A percentile compares a stretch with the other conserved stretches of the same genome.
Conservation (phyloP, 441 rosid genomes). For the Rhodomyrtus psidioides region DNA sequence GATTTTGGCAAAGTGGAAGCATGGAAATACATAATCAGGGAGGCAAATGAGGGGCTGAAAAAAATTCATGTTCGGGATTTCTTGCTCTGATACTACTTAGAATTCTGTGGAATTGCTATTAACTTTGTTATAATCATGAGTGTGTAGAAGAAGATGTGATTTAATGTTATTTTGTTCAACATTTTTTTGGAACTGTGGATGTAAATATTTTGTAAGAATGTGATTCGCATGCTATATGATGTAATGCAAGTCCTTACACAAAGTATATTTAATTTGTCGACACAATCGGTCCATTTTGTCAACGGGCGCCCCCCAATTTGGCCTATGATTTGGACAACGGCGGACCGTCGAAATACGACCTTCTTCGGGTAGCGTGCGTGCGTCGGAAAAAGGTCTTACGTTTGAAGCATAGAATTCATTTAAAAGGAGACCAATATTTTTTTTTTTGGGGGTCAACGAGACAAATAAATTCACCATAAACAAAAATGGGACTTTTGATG, state of each 20-base stretch:
- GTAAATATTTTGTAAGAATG: too few relatives aligned
- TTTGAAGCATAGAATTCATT: background rate
- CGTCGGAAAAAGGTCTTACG: too few relatives aligned
- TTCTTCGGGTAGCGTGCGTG: too few relatives aligned
- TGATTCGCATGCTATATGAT: too few relatives aligned
- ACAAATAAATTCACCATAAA: too few relatives aligned
- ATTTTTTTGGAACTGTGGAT: background rate
- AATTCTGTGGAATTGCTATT: background rate
- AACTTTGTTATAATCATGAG: background rate
- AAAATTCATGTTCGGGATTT: background rate
- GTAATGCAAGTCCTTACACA: background rate
- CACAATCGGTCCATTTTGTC: background rate
- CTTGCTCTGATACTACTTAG: background rate
- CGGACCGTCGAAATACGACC: background rate
- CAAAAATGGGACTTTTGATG: too few relatives aligned
- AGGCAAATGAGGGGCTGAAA: background rate
- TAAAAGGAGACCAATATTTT: background rate
- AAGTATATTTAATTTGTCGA: background rate
- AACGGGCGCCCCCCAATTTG: background rate
- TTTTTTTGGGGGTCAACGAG: too few relatives aligned
- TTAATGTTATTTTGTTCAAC: too few relatives aligned
- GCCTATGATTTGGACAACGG: background rate
- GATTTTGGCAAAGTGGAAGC: background rate
- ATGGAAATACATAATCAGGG: background rate
- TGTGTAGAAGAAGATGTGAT: background rate